These are phyloP conservation scores for Sphaerulina vaccinii DNA, from an alignment of 2,329 filamentous ascomycete genomes.

Conservation along the genomic window DNA sequence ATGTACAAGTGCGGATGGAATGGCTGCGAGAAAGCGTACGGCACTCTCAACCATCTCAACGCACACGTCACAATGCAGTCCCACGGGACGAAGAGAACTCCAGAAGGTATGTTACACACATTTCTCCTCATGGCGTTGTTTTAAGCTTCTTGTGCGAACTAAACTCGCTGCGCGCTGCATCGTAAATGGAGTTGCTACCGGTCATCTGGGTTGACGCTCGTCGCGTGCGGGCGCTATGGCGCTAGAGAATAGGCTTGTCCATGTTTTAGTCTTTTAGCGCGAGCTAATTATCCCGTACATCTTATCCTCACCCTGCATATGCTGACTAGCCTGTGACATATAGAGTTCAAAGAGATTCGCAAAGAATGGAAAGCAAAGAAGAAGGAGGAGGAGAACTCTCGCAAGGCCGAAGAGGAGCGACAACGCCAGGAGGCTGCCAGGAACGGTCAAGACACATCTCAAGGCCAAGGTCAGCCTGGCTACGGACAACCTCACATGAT, in stretches of 20 bases:
- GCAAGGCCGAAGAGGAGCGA: constrained; percentile 86
- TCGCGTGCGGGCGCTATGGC: constrained; percentile 37
- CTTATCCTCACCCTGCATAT: constrained; percentile 29
- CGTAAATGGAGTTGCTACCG: constrained; percentile 26
- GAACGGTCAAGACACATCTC: constrained; percentile 53
- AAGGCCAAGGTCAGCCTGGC: constrained; percentile 49
- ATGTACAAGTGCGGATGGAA: constrained; percentile 99
- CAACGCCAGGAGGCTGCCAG: constrained; percentile 64
- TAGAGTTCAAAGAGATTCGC: constrained; percentile 98
- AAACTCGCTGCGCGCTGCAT: constrained; percentile 9
- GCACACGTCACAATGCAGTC: constrained; percentile 99
- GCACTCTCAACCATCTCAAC: constrained; percentile 94
- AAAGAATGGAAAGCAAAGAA: constrained; percentile 99
- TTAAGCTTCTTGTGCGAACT: constrained; percentile 20
- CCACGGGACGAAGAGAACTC: constrained; percentile 89
- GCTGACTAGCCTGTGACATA: constrained; percentile 39
- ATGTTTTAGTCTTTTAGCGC: constrained; percentile 34
- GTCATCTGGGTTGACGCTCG: constrained; percentile 27
- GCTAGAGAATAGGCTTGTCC: constrained; percentile 32
- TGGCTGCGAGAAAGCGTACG: constrained; percentile 97
- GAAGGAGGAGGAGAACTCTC: constrained; percentile 92
- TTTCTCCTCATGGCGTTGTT: constrained; percentile 13
- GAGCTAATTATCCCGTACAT: constrained; percentile 28
- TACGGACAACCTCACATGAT: constrained; percentile 46
- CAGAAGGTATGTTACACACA: constrained; percentile 72